Base-by-base conservation (phyloP, 108 stramenopile genomes). In the Chaetoceros tenuissimus region DNA sequence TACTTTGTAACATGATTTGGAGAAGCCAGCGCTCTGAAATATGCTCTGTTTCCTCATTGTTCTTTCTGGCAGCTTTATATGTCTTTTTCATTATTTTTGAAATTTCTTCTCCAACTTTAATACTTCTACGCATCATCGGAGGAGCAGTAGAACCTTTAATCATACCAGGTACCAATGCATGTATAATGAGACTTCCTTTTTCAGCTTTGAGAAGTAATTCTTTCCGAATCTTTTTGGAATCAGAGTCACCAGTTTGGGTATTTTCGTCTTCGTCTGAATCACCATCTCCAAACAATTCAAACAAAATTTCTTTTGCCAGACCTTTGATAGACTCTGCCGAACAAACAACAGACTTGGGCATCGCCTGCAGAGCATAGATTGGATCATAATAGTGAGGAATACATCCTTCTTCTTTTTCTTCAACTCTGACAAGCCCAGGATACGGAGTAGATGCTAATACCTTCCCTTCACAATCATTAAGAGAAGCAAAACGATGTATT, bases 161-260 rank as follows among this genome's bases (percentile, higher is more conserved):
- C 75, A 76, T 77, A 10, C 71, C 74, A 18, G 75, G 79, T 7
- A 80, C 79, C 0, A 80, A 44, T 8, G 63, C 44, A 53, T 80
- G 79, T 48, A 80, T 64, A 10, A 72, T 48, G 23, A 80, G 62
- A 31, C 58, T 62, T 24, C 69, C 74, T 46, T 56, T 53, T 19
- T 57, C 53, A n/a, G 79, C 69, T 23, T n/a, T 28, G 3, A 34
- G 51, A n/a, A 78, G 45, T 25, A 24, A 8, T 30, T 55, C 31
- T 30, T 31, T 48, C 28, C 53, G 24, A 28, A 51, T 17, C 2
- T 29, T 28, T 5, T 19, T 43, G 24, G 25, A 51, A 24, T 8
- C 25, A 26, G 5, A 10, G 25, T 25, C 49, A 5, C 5, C 5
- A 67, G 60, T 59, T 31, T 10, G 26, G 19, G 17, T 43, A 22